Evolutionary conservation across 495 filamentous ascomycete species (phyloP), one percentile per base, ranked within the genome.

Genomic region (Daldinia childiae): DNA sequence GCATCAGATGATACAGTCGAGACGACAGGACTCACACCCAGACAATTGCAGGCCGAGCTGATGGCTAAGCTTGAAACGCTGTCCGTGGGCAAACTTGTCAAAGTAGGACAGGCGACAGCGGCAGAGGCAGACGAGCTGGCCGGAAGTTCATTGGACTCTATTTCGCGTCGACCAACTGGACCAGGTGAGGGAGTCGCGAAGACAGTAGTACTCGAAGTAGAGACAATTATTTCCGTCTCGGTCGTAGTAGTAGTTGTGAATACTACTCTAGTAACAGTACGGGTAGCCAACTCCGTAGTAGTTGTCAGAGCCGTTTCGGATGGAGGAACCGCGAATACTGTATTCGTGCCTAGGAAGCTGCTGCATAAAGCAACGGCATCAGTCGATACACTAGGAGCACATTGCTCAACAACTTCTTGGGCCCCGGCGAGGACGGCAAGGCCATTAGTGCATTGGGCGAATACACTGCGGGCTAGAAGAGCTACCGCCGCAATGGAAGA

Each of bases 21-120:
- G n/a, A 58, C 32, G 21, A 29, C 36, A 14, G 51, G 30, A 17
- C 34, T 55, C 29, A 39, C 48, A 14, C 61, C 51, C 6, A 64
- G 50, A 32, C 61, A 65, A n/a, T 38, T 48, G 24, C 62, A 65
- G 15, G 52, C 62, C 26, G 62, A 65, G 62, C 62, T 65, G 14
- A 65, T 58, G 2, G 52, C 62, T 7, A 15, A 32, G 52, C 51
- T 50, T 26, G 52, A 45, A 17, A 21, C n/a, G n/a, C 17, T 21
- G n/a, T 45, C 41, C n/a, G 41, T 21, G n/a, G 41, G 41, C 7
- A 45, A 9, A 8, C 41, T 45, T 19, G 41, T 17, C 17, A 45
- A 21, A 45, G 41, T 45, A 19, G 41, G 41, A 9, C 41, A 45
- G n/a, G n/a, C 41, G 41, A 8, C 12, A 15, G 36, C 12, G 12